Evolutionary conservation across 2,329 filamentous ascomycete genomes (phyloP), one percentile per base, ranked within the genome.

Genomic region (Pseudogymnoascus sp.): DNA sequence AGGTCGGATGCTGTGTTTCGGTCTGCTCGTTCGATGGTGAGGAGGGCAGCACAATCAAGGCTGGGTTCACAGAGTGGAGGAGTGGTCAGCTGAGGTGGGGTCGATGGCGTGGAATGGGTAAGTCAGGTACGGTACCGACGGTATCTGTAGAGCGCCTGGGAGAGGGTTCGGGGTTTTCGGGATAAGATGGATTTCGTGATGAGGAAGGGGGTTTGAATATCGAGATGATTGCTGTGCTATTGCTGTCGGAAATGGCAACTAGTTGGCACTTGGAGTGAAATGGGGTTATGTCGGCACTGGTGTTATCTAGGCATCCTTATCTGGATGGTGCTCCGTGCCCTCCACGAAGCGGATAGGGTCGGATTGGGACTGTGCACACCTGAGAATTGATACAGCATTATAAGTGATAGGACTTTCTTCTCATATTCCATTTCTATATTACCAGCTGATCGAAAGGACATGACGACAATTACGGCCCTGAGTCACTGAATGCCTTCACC

Each of bases 81-180:
- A 56, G n/a, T 56, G 50, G 50, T 56, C 50, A 56, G 8, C 50
- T 56, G 50, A 56, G 50, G 29, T 56, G 26, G 50, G 50, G 50
- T 56, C 50, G 50, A 56, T 56, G 50, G 50, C 50, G 50, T 56
- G 50, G 50, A 56, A 56, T 56, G 50, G 50, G 6, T 4, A 26
- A 26, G 24, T 4, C 7, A 56, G 14, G 8, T 33, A 26, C 33
- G 50, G 50, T 56, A 56, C 50, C 50, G 50, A 19, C 29, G 26
- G 19, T 56, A 33, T 19, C 0, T 56, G 19, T n/a, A 4, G 33
- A n/a, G 50, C 47, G 14, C 31, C 26, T 8, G 19, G 10, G n/a
- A n/a, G 19, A 33, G 1, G 50, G n/a, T 56, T 29, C 50, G 1
- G 6, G 13, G 19, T 33, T 56, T 56, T 6, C 10, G 29, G n/a